Percentiles rank a stretch among this genome's conserved stretches.
phyloP scores from a whole-genome alignment of 2,329 filamentous ascomycete species.

The Rhexocercosporidium sp. region DNA sequence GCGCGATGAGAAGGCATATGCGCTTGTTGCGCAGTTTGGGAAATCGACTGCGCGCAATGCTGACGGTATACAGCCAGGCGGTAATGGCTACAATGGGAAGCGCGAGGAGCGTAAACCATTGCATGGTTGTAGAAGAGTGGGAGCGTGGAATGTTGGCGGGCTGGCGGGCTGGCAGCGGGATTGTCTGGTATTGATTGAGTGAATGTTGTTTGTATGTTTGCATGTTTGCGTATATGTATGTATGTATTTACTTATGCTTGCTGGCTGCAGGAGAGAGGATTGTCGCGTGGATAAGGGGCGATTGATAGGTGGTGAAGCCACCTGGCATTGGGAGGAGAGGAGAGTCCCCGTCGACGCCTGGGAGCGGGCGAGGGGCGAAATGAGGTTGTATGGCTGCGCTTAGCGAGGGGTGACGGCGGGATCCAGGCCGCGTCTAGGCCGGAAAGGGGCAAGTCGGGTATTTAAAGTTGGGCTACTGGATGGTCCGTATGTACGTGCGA shows the following conservation, averaged over 20 bases:
- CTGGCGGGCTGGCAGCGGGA: background rate
- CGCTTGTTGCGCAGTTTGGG: slow-evolving; percentile 79
- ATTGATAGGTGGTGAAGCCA: background rate
- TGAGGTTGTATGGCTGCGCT: background rate
- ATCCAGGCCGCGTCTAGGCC: background rate
- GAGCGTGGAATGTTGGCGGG: background rate
- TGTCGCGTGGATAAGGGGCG: slow-evolving; percentile 13
- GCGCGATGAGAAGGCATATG: slow-evolving; percentile 91
- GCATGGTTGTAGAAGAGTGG: slow-evolving; percentile 31
- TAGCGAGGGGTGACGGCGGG: slow-evolving; percentile 11
- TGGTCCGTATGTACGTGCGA: background rate
- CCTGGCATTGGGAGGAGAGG: slow-evolving; percentile 3
- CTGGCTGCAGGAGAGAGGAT: slow-evolving; percentile 1
- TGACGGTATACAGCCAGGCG: slow-evolving; percentile 44
- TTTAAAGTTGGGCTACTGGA: slow-evolving; percentile 10
- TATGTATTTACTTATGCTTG: too few species aligned
- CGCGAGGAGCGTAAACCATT: slow-evolving; percentile 36
- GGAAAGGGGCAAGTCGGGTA: background rate
- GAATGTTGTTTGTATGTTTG: background rate
- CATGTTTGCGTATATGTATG: too few species aligned
- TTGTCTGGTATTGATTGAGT: background rate
- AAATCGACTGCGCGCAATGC: slow-evolving; percentile 52
- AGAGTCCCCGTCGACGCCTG: background rate
- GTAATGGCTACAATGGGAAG: slow-evolving; percentile 48
- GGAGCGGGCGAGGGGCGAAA: background rate